These are phyloP conservation scores for Phaeomoniella chlamydospora DNA, from an alignment of 2,329 filamentous ascomycete genomes.

Conservation along the genomic window DNA sequence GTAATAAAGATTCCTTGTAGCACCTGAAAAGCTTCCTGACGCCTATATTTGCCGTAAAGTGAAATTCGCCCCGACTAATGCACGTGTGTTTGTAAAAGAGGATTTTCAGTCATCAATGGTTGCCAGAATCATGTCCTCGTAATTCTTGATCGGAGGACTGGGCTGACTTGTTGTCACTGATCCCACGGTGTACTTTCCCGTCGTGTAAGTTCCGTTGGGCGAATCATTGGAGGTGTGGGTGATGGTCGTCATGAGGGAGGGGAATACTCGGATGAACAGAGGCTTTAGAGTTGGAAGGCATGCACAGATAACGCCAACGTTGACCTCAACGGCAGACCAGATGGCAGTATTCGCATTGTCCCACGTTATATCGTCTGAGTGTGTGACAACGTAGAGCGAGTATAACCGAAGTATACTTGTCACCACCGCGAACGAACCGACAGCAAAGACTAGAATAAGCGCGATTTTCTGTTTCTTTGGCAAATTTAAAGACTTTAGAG, in stretches of 20 bases:
- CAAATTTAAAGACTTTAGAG: conserved; percentile 30
- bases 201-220: too few species aligned
- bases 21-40: too few species aligned
- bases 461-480: conserved; percentile 32
- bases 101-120: too few species aligned
- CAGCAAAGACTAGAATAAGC: conserved; percentile 32
- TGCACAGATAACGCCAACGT: conserved; percentile 26
- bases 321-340: conserved; percentile 28
- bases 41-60: too few species aligned
- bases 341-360: conserved; percentile 26
- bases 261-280: conserved; percentile 25
- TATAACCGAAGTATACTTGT: conserved; percentile 33
- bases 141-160: too few species aligned
- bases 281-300: conserved; percentile 27
- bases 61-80: too few species aligned
- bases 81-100: too few species aligned
- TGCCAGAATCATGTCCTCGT: too few species aligned
- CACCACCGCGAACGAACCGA: conserved; percentile 34
- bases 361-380: conserved; percentile 18
- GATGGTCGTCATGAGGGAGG: conserved; percentile 17
- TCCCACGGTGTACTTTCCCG: too few species aligned
- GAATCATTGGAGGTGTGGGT: too few species aligned
- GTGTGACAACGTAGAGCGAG: conserved; percentile 27
- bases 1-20: too few species aligned
- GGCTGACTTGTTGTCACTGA: too few species aligned